Evolutionary conservation across 106 monocot genomes (phyloP).

Genomic region (Dendrobium nobile): DNA sequence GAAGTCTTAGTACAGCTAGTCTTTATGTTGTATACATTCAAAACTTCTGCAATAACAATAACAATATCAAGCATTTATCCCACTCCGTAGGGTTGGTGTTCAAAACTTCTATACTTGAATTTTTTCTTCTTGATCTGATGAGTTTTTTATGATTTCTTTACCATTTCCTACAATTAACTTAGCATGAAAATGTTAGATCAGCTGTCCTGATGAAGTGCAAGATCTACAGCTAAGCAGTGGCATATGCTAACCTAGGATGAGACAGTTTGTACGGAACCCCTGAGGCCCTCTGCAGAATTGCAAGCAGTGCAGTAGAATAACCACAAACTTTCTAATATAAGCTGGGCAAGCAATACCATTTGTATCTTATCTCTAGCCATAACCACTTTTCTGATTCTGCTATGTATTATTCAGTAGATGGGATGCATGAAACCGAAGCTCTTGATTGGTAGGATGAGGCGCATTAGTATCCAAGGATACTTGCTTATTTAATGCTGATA

Average conservation of each 20-base stretch:
- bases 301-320: no score
- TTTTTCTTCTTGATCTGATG: not conserved
- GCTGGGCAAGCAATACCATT: not conserved
- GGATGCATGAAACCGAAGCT: not conserved
- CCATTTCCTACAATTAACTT: not conserved
- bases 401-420: not conserved
- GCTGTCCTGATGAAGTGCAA: not conserved
- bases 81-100: no score
- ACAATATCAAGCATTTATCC: no score
- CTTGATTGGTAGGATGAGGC: not conserved
- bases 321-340: no score
- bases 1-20: not conserved
- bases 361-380: not conserved
- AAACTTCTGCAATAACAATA: not conserved
- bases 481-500: not conserved
- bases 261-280: no score
- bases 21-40: not conserved
- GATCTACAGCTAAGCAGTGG: not conserved
- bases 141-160: not conserved
- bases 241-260: no score
- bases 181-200: not conserved
- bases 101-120: not conserved
- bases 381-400: not conserved
- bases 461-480: not conserved
- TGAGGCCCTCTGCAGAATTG: no score